Evolutionary conservation across 805 yeast species (phyloP), one percentile per base, ranked within the genome.

Genomic region (Maudiozyma serrabonitensis): DNA sequence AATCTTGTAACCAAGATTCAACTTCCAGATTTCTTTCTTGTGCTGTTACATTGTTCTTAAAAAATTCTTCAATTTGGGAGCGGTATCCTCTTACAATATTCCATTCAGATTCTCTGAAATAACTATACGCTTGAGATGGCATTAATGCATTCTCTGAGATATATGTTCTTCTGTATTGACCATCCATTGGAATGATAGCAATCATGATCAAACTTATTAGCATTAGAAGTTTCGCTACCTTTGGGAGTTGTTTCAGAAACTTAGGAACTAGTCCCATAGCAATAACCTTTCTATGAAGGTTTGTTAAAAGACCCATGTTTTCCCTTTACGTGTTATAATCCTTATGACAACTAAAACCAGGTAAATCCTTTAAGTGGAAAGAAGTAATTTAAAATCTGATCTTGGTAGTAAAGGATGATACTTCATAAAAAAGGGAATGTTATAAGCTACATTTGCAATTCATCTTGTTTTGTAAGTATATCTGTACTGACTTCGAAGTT

Each of bases 41-140:
- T 31, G 54, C 46, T n/a, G 62, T 51, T 54, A 47, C 43, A 28
- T 54, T 57, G 53, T 34, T 56, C 16, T 60, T 55, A 2, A 59
- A 56, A 38, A 76, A 61, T 34, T 51, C 54, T 54, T 73, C 67
- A 63, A 79, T 57, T 67, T 69, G 59, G 50, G 63, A 47, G 52
- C 96, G 75, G 61, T 82, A 88, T 0, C 96, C 99, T 50, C 98
- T 73, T 32, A 88, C 78, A 49, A 85, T 72, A 59, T 90, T 87
- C 97, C 98, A 93, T 63, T 93, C 98, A 40, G 88, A 80, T 61
- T 91, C 98, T 49, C 97, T 75, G 64, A 87, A 93, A 63, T 88
- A 89, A 23, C 95, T 82, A 57, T 83, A 82, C 2, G 93, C 98
- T 64, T 93, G 98, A 0, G 95, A 90, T 7, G 99, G 97, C 87